Base-by-base conservation (phyloP, 2,329 filamentous ascomycete genomes). In the Diaporthe ilicicola region DNA sequence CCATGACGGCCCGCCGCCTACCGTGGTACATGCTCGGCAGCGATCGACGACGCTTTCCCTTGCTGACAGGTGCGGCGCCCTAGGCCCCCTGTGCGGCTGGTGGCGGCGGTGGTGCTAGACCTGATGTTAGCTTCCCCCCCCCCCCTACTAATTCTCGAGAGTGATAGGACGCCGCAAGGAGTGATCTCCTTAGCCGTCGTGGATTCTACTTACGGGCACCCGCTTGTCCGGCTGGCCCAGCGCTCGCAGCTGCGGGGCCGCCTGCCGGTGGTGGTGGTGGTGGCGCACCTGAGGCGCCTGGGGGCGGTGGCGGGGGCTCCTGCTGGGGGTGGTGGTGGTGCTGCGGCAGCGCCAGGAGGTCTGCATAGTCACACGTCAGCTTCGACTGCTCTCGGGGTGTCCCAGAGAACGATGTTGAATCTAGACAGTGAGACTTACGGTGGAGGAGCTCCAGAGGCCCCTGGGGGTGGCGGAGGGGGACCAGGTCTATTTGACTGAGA, bases 1-100 rank as follows among this genome's bases (percentile, higher is more conserved):
- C 56, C 10, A 32, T 46, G 56, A 62, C 27, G 42, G 56, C 56
- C 42, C 56, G 39, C 42, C 56, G 56, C 34, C 39, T 39, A 15
- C 56, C 56, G 6, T 48, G 22, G 39, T 39, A 24, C 56, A 62
- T 62, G 42, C 56, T 62, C 13, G 56, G 19, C 17, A 62, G 27
- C n/a, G 56, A 62, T 62, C 56, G 56, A 34, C 56, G 56, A 22
- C 56, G 24, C 56, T 62, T 62, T 27, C 56, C 56, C 42, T 62
- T 62, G 19, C 39, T 39, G 27, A 32, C 56, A 10, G 42, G 42
- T 13, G 39, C 24, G n/a, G 39, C 56, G 29, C 42, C 54, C 13
- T 34, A 17, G 19, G 24, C 50, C 19, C 24, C 8, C 29, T 10
- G 24, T 5, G 56, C 17, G 9, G 22, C 39, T 62, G 56, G 39